Evolutionary conservation across 768 basidiomycete genomes (phyloP).

Genomic region (Trametes punicea): DNA sequence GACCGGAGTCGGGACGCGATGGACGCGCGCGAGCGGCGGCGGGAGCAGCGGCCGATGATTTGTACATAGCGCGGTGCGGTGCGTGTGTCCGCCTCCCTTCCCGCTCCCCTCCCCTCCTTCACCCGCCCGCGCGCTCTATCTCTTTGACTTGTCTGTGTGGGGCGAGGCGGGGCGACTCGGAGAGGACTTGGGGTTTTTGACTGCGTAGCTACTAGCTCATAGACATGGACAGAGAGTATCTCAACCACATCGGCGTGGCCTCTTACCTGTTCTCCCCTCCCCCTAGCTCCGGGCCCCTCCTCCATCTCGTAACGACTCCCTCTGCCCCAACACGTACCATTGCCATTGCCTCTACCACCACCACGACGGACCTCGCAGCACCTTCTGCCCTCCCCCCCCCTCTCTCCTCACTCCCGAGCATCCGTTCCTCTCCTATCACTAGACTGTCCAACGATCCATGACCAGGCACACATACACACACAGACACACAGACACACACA

Average conservation of each 20-base stretch:
- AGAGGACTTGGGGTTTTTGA: slow-evolving; percentile 16
- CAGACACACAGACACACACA: neutral
- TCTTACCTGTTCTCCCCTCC: neutral
- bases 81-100: neutral
- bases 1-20: too few species aligned
- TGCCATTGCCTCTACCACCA: neutral
- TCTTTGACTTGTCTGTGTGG: too few species aligned
- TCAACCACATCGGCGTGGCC: neutral
- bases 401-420: neutral
- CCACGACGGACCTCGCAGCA: too few species aligned
- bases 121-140: too few species aligned
- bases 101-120: neutral
- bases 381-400: neutral
- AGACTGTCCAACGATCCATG: neutral
- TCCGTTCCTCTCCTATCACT: neutral
- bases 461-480: neutral
- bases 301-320: neutral
- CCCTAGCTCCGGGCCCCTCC: neutral
- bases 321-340: neutral
- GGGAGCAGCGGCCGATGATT: slow-evolving; percentile 21
- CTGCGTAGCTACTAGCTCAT: slow-evolving; percentile 20
- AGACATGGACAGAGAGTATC: slow-evolving; percentile 20
- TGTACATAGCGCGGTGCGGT: slow-evolving; percentile 17
- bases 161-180: too few species aligned
- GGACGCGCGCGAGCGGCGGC: too few species aligned